These are phyloP conservation scores for Naematelia encephala DNA, from an alignment of 768 basidiomycete genomes.

Conservation along the genomic window DNA sequence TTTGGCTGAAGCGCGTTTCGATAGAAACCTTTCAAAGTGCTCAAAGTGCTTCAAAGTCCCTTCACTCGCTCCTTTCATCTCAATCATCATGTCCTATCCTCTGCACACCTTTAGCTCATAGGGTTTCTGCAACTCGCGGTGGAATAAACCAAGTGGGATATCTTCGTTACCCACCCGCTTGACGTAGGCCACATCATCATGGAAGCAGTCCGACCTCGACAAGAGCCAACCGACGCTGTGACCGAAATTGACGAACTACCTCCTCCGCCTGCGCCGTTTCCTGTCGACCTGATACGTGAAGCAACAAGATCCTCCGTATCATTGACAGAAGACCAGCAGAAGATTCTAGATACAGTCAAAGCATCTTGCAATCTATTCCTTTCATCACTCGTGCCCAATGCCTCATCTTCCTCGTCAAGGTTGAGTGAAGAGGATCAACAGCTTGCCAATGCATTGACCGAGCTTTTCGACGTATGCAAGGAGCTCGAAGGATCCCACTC, in stretches of 20 bases:
- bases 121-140: no score
- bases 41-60: no score
- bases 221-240: background rate
- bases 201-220: conserved; percentile 1
- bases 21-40: no score
- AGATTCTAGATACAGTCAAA: background rate
- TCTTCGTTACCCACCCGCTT: background rate
- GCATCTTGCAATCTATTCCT: background rate
- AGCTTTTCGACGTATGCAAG: conserved; percentile 34
- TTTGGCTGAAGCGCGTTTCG: no score
- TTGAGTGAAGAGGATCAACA: conserved; percentile 8
- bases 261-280: conserved; percentile 37
- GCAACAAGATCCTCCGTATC: background rate
- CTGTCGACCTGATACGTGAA: conserved; percentile 8
- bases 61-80: no score
- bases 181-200: background rate
- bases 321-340: no score
- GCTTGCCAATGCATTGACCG: conserved; percentile 26
- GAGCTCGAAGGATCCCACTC: conserved; percentile 26
- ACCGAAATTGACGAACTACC: conserved; percentile 17
- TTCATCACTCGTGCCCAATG: background rate
- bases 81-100: no score
- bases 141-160: no score
- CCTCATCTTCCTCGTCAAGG: conserved; percentile 14
- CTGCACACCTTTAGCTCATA: no score